Evolutionary conservation across 208 protist genomes (phyloP).

Genomic region (Acanthamoeba lenticulata): DNA sequence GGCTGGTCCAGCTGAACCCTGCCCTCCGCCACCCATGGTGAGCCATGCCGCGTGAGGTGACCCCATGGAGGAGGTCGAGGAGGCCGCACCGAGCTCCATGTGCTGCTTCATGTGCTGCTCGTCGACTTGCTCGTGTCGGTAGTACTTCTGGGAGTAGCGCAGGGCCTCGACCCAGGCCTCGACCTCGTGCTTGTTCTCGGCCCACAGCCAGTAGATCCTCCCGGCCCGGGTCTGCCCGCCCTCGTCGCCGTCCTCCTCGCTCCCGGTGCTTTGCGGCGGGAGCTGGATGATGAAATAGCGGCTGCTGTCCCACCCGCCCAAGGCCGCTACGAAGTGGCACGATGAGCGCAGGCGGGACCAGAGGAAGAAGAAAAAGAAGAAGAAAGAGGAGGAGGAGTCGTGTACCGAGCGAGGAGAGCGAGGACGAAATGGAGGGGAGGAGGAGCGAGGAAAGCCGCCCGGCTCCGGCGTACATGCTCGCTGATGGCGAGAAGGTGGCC

Average conservation of each 20-base stretch:
- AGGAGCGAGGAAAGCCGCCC: background rate
- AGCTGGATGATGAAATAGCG: constrained; percentile 57
- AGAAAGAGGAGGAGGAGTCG: background rate
- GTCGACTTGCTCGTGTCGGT: constrained; percentile 6
- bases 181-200: constrained; percentile 63
- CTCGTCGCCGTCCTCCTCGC: background rate
- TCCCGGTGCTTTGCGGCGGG: background rate
- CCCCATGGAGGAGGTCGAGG: background rate
- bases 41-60: background rate
- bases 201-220: constrained; percentile 61
- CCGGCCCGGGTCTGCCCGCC: background rate
- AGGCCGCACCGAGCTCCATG: constrained; percentile 44
- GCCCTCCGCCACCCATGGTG: background rate
- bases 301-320: constrained; percentile 62
- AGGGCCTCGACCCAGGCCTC: constrained; percentile 59
- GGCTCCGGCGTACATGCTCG: background rate
- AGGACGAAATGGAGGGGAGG: constrained; percentile 7
- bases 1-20: constrained; percentile 55
- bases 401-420: background rate
- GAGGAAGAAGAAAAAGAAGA: background rate
- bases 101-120: constrained; percentile 62
- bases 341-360: background rate
- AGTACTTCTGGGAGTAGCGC: constrained; percentile 45
- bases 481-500: background rate
- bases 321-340: background rate